phyloP scores from a whole-genome alignment of 805 yeast genomes.

The Zygoascus biomembranicola region DNA sequence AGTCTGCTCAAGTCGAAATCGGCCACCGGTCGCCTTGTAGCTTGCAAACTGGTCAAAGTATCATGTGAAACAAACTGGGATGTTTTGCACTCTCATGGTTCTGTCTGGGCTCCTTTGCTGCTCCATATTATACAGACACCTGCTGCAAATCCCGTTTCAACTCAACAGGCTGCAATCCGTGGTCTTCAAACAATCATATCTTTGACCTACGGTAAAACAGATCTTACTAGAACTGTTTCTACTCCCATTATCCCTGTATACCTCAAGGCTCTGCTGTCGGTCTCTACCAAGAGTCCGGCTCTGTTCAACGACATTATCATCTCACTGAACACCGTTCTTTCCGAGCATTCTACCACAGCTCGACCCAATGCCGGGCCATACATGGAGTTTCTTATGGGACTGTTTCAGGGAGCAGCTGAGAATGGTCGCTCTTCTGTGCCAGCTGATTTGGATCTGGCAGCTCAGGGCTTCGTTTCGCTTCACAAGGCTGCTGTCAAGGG shows the following conservation, averaged over 20 bases:
- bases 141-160: conserved; percentile 19
- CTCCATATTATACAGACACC: conserved; percentile 32
- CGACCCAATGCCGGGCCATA: conserved; percentile 67
- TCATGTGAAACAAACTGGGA: conserved; percentile 22
- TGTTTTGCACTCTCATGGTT: conserved; percentile 31
- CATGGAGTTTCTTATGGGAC: conserved; percentile 35
- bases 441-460: conserved; percentile 34
- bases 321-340: conserved; percentile 37
- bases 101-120: conserved; percentile 30
- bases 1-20: conserved; percentile 31
- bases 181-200: conserved; percentile 21
- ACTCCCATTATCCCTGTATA: conserved; percentile 69
- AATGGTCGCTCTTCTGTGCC: conserved; percentile 22
- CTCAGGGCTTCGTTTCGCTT: conserved; percentile 45
- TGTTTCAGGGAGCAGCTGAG: conserved; percentile 30
- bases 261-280: conserved; percentile 43
- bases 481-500: conserved; percentile 51
- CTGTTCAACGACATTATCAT: conserved; percentile 31
- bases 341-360: conserved; percentile 66
- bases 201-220: conserved; percentile 59
- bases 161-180: conserved; percentile 24
- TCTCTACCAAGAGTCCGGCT: conserved; percentile 33
- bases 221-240: conserved; percentile 71
- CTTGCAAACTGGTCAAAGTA: conserved; percentile 26
- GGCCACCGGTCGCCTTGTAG: conserved; percentile 30